These are phyloP conservation scores for Botrytis tulipae DNA, from an alignment of 2,329 filamentous ascomycete species.

Conservation along the genomic window DNA sequence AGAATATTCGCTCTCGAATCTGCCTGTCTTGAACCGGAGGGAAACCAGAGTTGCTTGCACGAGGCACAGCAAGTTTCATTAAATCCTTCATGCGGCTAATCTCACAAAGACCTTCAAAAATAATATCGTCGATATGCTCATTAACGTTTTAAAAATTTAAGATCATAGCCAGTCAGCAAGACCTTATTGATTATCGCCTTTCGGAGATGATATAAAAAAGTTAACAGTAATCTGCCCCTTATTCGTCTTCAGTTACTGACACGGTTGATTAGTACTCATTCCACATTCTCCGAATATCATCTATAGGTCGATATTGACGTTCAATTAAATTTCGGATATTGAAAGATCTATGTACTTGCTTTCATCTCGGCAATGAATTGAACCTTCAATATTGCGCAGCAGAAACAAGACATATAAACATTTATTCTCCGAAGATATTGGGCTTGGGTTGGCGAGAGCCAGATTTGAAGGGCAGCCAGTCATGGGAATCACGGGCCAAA, in stretches of 20 bases:
- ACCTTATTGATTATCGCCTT: not conserved
- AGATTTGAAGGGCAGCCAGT: not conserved
- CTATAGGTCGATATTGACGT: not conserved
- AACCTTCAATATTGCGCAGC: conserved; percentile 5
- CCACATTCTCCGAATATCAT: not conserved
- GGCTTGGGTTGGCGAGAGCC: not conserved
- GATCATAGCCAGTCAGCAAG: not conserved
- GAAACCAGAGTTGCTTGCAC: not conserved
- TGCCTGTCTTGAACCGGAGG: not conserved
- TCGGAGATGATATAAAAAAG: conserved; percentile 5
- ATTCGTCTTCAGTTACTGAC: not conserved
- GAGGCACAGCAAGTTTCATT: conserved; percentile 4
- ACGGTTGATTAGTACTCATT: not conserved
- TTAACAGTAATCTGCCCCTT: not conserved
- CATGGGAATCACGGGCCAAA: conserved; percentile 7
- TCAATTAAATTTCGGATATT: conserved; percentile 10
- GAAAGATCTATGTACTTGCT: not conserved
- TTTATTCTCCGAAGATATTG: not conserved
- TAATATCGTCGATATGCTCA: not conserved
- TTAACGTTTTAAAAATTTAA: not conserved
- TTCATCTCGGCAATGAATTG: conserved; percentile 8
- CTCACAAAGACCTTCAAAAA: not conserved
- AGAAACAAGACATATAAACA: not conserved
- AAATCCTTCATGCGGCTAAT: not conserved
- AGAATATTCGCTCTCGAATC: not conserved